Evolutionary conservation across 1,284 basidiomycete species (phyloP), one percentile per base, ranked within the genome.

Genomic region (Dichomitus squalens): DNA sequence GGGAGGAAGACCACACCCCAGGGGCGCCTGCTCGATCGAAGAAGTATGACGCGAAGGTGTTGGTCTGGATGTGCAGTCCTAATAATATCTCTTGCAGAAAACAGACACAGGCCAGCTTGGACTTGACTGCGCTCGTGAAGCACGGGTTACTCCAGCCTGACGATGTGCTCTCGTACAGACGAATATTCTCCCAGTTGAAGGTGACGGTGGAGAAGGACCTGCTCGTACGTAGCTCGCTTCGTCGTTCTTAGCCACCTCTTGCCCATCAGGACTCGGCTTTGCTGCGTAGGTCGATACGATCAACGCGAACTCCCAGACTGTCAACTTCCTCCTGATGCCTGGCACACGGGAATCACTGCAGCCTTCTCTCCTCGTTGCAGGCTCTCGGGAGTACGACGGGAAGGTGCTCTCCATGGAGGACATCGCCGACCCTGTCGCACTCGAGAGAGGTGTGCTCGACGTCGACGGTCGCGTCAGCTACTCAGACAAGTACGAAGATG

Each of bases 101-200:
- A 39, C 35, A 55, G 54, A 7, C 16, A 8, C 12, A 78, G 53
- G 18, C 27, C 1, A 18, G 18, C 1, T 58, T 80, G 44, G 79
- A 79, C 55, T 66, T 84, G 12, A 64, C 66, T 11, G 74, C 75
- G 12, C 74, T 85, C 14, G 79, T 71, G 5, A 77, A 78, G 61
- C 72, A 73, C 36, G 74, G 73, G 0, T 72, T 83, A 8, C 55
- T 86, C 25, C 73, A 73, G 43, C 74, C 75, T 20, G 83, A 82
- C 1, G 84, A 86, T 67, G 68, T 86, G 11, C 72, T 86, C 14
- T 75, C 76, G 0, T 82, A 84, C 66, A 76, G 72, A 55, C 76
- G 82, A 16, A 70, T 71, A 14, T 84, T 85, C 60, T 54, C 73
- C 0, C 64, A 58, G 1, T 49, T 74, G 6, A 69, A 72, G 46